A percentile compares a stretch with the other conserved stretches of the same genome.
These are phyloP conservation scores for Trichosporon sp. DNA, from an alignment of 1,284 basidiomycete species.

Conservation along the genomic window DNA sequence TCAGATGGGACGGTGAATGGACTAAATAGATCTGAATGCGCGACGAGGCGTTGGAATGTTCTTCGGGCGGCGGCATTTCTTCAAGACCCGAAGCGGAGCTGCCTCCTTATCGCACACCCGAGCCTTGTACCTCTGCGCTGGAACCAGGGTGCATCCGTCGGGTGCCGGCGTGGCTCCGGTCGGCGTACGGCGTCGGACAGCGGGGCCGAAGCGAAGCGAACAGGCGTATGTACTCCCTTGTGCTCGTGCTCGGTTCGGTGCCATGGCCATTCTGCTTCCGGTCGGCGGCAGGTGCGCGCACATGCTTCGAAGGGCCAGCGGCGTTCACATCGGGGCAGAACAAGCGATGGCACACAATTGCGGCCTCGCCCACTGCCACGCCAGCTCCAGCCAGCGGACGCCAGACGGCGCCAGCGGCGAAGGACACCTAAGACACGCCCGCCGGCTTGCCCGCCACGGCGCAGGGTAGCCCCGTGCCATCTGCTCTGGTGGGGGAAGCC, in stretches of 20 bases:
- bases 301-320: background rate
- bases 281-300: background rate
- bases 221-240: background rate
- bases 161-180: background rate
- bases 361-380: background rate
- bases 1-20: background rate
- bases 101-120: background rate
- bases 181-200: background rate
- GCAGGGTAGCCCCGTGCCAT: background rate
- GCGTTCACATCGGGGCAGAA: background rate
- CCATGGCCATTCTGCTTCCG: background rate
- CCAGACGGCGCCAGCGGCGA: background rate
- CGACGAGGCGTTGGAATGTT: background rate
- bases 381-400: background rate
- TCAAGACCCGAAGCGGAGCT: background rate
- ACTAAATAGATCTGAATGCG: background rate
- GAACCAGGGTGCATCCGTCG: background rate
- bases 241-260: background rate
- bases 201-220: background rate
- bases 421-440: background rate
- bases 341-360: background rate
- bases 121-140: background rate
- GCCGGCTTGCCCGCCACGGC: background rate
- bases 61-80: background rate
- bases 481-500: too few species aligned